Base-by-base conservation (phyloP, 768 basidiomycete species). In the Suillus subalutaceus region DNA sequence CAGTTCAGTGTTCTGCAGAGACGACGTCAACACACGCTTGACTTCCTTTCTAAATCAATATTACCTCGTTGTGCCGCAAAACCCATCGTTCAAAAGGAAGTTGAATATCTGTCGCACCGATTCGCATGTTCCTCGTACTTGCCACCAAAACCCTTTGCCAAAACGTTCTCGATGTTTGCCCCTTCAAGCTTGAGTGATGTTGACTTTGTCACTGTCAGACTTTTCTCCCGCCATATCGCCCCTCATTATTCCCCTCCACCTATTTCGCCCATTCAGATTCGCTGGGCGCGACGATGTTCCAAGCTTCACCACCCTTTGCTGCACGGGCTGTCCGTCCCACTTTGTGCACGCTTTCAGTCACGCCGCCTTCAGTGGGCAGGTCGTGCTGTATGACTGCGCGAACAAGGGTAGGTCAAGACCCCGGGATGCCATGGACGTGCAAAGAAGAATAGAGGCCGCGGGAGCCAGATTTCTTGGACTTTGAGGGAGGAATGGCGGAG, bases 401-500 rank as follows among this genome's bases (percentile, higher is more conserved):
- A 8, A 99, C 96, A n/a, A 93, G 85, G 95, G 95, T 35, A 99
- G 82, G 79, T 99, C 97, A 26, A 99, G 86, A 74, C 97, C 97
- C 74, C 97, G 93, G n/a, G 97, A 95, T 2, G 97, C 97, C 60
- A 99, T 96, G 10, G 95, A 97, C 1, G 97, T 99, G 75, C 96
- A 98, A 57, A 99, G 84, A 4, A 99, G 84, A 61, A 99, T 84
- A 2, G 95, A 89, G 6, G 88, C 85, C 0, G 79, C 76, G 2
- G 79, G 70, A 46, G 69, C 70, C 70, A 68, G 74, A 68, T 67
- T 66, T 69, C 71, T 71, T 73, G 26, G 67, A 62, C 63, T 78
- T 81, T 6, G 73, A 65, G 18, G 77, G 69, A 7, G 77, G 70
- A 62, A 71, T 73, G 48, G 82, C 2, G 46, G 94, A 86, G 78